These are phyloP conservation scores for Basipetospora chlamydospora DNA, from an alignment of 2,329 filamentous ascomycete genomes.

Conservation along the genomic window DNA sequence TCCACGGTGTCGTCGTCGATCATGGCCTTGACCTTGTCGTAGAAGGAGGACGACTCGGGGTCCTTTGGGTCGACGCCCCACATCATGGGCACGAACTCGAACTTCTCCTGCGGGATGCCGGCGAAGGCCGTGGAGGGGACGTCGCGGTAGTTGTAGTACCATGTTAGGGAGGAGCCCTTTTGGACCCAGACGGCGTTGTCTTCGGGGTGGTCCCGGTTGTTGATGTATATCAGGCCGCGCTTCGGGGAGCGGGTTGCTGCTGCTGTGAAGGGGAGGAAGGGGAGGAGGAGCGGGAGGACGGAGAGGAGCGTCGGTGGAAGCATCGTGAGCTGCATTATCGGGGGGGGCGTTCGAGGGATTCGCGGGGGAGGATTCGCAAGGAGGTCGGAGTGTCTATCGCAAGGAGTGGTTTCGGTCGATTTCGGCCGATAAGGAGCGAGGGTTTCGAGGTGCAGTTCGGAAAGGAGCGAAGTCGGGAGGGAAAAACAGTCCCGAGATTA, in stretches of 20 bases:
- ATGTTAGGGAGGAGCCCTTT: slow-evolving; percentile 46
- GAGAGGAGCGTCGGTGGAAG: background rate
- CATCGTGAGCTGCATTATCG: slow-evolving; percentile 1
- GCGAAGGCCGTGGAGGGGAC: slow-evolving; percentile 38
- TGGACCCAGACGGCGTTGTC: slow-evolving; percentile 55
- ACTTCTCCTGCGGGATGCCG: slow-evolving; percentile 32
- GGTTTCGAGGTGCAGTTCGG: too few relatives aligned
- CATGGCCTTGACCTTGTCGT: slow-evolving; percentile 39
- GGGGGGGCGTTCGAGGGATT: too few relatives aligned
- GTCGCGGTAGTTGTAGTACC: slow-evolving; percentile 72
- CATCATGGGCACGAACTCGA: slow-evolving; percentile 49
- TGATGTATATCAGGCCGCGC: slow-evolving; percentile 59
- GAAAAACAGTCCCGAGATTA: too few relatives aligned
- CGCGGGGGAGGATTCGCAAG: background rate
- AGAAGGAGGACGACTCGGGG: slow-evolving; percentile 42
- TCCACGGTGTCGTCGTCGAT: slow-evolving; percentile 34
- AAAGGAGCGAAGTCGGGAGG: too few relatives aligned
- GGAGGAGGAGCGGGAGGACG: background rate
- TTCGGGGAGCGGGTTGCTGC: slow-evolving; percentile 33
- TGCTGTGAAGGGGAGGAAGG: background rate
- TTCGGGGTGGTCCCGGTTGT: slow-evolving; percentile 33
- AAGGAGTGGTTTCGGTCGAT: too few relatives aligned
- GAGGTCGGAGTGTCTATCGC: too few relatives aligned
- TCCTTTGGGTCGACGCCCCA: slow-evolving; percentile 13
- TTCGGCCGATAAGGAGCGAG: too few relatives aligned